Evolutionary conservation across 331 rosid species (phyloP), one percentile per base, ranked within the genome.

Genomic region (Quercus tomentella): DNA sequence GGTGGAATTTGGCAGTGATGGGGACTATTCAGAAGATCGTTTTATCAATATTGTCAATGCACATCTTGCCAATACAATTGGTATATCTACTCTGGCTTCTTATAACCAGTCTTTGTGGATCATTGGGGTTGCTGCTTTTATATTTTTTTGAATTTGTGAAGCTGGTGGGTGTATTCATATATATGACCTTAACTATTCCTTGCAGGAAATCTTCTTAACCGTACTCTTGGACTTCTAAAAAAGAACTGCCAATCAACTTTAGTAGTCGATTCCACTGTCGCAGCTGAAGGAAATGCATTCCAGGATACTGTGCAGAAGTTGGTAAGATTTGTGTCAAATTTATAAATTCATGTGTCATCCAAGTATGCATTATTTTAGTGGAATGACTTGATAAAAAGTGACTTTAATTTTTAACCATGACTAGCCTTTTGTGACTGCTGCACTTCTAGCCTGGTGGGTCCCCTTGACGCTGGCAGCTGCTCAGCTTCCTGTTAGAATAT

Each of bases 21-120:
- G 99, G 74, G 98, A 95, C 89, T 95, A 95, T 78, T 91, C 98
- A 4, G 98, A 95, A 89, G 94, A 90, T 60, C 99, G 98, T 70
- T 95, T 95, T 85, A 83, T 95, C 85, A 89, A 90, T 73, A 90
- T 87, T 62, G 97, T 95, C 78, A 95, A 95, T 66, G 96, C 99
- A 22, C 97, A 95, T 88, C 99, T 95, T 89, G 99, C 99, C 78
- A 95, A 95, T 77, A 91, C 98, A 28, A 83, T 95, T 61, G 99
- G 98, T 95, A 91, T 70, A 54, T 74, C 9, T 62, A 45, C 45
- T 69, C 73, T 76, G 37, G 66, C 76, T 26, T 78, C 72, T 52
- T 17, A 20, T 56, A 33, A 62, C 75, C 43, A 83, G 77, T 65
- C 57, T 79, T 45, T 26, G 25, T 60, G 14, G 54, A 82, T 76